Conservation (phyloP, 208 protist species). For the Vickermania spadyakhi region DNA sequence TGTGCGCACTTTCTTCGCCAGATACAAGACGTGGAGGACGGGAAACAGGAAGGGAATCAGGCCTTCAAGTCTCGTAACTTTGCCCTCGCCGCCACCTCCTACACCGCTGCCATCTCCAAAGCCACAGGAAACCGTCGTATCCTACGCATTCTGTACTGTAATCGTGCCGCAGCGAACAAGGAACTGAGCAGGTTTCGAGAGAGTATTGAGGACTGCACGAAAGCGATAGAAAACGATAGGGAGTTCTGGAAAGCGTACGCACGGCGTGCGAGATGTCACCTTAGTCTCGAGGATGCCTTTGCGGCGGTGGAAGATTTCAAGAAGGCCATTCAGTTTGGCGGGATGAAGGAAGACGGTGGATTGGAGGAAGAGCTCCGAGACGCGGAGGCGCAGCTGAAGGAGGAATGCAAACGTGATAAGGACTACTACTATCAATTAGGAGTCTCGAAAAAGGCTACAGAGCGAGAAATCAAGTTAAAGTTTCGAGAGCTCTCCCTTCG, state of each 20-base stretch:
- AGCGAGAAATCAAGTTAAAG: conserved; percentile 74
- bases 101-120: conserved; percentile 61
- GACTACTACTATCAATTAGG: conserved; percentile 75
- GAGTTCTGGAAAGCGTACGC: conserved; percentile 89
- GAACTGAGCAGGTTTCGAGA: conserved; percentile 78
- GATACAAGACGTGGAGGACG: conserved; percentile 80
- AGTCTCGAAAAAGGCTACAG: conserved; percentile 39
- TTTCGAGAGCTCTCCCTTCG: conserved; percentile 68
- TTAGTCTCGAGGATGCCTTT: conserved; percentile 66
- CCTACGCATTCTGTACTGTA: conserved; percentile 87
- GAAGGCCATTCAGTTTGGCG: conserved; percentile 66
- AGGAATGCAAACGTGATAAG: not conserved
- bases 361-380: not conserved
- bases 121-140: conserved; percentile 67
- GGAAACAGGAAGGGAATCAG: conserved; percentile 81
- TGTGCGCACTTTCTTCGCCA: conserved; percentile 55
- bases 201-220: conserved; percentile 84
- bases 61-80: conserved; percentile 78
- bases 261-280: conserved; percentile 77
- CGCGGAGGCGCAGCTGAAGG: not conserved
- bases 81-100: conserved; percentile 50
- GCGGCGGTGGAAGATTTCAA: conserved; percentile 80
- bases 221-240: conserved; percentile 65
- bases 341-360: conserved; percentile 19
- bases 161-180: conserved; percentile 85